Percentiles rank a stretch among this genome's conserved stretches.
These are phyloP conservation scores for Penstemon davidsonii DNA, from an alignment of 257 asterid species.

Conservation along the genomic window DNA sequence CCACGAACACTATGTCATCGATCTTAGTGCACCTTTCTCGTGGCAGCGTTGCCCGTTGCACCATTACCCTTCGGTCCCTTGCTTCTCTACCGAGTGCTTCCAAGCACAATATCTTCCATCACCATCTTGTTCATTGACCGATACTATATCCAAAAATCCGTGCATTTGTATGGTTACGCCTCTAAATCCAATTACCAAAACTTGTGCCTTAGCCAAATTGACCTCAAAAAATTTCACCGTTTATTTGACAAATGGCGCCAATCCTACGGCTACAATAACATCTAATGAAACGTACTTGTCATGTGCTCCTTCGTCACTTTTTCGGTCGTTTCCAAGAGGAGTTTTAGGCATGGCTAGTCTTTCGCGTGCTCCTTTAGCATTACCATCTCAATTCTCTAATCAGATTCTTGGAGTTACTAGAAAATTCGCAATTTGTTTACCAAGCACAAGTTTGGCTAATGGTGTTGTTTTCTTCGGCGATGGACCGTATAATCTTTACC, in stretches of 20 bases:
- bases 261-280: conserved; percentile 2
- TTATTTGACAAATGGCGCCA: conserved; percentile 18
- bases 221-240: conserved; percentile 23
- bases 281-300: conserved; percentile 21
- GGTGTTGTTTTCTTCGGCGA: conserved; percentile 26
- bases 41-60: conserved; percentile 38
- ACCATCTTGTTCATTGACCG: conserved; percentile 11
- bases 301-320: conserved; percentile 32
- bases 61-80: conserved; percentile 22
- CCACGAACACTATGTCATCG: conserved; percentile 30
- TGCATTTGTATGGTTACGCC: conserved; percentile 38
- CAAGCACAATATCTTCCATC: conserved; percentile 33
- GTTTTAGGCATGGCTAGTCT: conserved; percentile 39
- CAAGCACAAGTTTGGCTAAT: conserved; percentile 18
- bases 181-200: conserved; percentile 31
- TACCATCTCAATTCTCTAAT: conserved; percentile 29
- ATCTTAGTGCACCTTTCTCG: conserved; percentile 35
- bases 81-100: conserved; percentile 35
- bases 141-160: conserved; percentile 7
- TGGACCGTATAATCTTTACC: conserved; percentile 22
- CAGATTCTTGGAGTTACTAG: conserved; percentile 17
- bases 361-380: conserved; percentile 40
- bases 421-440: conserved; percentile 37
- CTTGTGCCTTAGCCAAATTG: conserved; percentile 30
- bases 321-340: conserved; percentile 31